Percentiles rank a stretch among this genome's conserved stretches.
Conservation (phyloP, 192 early-diverging fungal genomes). For the Pecoramyces ruminantium region DNA sequence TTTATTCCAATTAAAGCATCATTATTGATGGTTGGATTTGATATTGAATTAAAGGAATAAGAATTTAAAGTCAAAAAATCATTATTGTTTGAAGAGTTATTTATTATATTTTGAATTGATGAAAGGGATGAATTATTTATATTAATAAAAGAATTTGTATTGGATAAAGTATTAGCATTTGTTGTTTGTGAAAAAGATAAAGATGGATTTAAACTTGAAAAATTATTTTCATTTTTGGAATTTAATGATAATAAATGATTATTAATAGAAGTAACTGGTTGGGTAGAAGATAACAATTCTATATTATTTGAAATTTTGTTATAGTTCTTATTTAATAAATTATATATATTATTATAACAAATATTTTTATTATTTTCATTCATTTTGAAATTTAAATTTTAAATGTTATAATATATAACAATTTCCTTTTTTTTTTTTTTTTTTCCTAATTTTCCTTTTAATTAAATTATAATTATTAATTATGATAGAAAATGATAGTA, state of each 20-base stretch:
- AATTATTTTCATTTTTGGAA: background rate
- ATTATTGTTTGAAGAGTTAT: background rate
- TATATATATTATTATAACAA: background rate
- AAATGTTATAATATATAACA: no score
- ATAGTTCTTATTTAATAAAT: background rate
- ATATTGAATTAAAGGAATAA: background rate
- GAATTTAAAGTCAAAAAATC: background rate
- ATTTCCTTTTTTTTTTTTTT: no score
- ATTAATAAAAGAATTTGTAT: background rate
- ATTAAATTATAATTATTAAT: no score
- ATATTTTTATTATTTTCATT: background rate
- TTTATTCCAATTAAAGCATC: background rate
- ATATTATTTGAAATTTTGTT: background rate
- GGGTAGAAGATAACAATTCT: background rate
- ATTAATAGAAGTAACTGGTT: background rate
- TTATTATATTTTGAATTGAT: background rate
- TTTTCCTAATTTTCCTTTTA: no score
- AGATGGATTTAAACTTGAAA: background rate
- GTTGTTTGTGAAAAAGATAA: background rate
- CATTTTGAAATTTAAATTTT: background rate
- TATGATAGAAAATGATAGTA: no score
- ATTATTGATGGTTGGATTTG: background rate
- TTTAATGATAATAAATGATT: background rate
- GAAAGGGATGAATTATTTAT: background rate
- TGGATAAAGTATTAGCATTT: background rate